Percentiles rank a stretch among this genome's conserved stretches.
phyloP scores from a whole-genome alignment of 1,284 basidiomycete genomes.

The Ceratobasidium sp. region DNA sequence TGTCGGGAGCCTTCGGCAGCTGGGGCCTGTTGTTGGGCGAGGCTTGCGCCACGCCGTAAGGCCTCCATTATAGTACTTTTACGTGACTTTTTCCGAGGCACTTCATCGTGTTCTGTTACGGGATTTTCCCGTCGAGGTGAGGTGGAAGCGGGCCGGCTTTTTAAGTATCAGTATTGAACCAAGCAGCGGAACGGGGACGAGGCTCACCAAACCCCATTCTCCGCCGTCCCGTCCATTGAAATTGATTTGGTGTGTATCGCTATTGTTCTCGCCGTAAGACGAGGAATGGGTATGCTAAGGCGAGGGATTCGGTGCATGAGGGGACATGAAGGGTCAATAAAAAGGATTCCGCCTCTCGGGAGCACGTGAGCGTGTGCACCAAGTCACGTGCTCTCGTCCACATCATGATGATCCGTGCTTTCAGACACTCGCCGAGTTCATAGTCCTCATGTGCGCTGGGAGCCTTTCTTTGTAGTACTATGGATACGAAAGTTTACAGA shows the following conservation, averaged over 20 bases:
- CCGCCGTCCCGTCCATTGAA: background rate
- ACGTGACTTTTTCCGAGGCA: constrained; percentile 30
- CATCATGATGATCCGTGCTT: too few species aligned
- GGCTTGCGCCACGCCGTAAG: constrained; percentile 9
- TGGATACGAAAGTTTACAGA: too few species aligned
- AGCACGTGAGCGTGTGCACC: constrained; percentile 11
- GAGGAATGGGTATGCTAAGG: background rate
- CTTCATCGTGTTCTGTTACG: background rate
- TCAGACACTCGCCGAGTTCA: too few species aligned
- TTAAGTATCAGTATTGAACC: background rate
- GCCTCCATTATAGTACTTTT: constrained; percentile 43
- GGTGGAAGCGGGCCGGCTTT: background rate
- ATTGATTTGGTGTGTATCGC: background rate
- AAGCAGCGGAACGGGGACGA: background rate
- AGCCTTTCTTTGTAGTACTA: too few species aligned
- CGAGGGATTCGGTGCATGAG: constrained; percentile 21
- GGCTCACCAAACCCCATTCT: background rate
- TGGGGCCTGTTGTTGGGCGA: constrained; percentile 7
- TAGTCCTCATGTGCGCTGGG: too few species aligned
- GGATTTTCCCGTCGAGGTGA: constrained; percentile 14
- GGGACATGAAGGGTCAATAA: background rate
- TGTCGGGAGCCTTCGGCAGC: constrained; percentile 1
- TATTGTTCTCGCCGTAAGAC: constrained; percentile 13
- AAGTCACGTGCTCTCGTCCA: constrained; percentile 2
- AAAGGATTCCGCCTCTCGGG: background rate